phyloP scores from a whole-genome alignment of 768 basidiomycete species.

The Hygrophoropsis aurantiaca region DNA sequence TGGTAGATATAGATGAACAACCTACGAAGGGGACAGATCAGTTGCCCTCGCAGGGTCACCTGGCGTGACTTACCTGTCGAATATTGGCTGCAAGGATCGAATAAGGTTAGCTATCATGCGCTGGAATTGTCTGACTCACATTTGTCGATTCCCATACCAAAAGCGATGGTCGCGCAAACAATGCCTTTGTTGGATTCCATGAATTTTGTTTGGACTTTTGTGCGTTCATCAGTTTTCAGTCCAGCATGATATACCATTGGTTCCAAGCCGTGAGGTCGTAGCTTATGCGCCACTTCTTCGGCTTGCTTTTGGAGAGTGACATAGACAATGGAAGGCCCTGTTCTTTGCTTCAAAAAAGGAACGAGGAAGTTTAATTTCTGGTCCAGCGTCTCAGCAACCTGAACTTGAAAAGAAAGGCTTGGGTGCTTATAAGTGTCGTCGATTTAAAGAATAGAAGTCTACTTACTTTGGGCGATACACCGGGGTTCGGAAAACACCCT shows the following conservation, averaged over 20 bases:
- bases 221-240: constrained; percentile 32
- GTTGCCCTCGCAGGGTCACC: not conserved
- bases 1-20: constrained; percentile 42
- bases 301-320: constrained; percentile 44
- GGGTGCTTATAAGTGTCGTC: not conserved
- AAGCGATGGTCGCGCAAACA: constrained; percentile 45
- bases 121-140: constrained; percentile 12
- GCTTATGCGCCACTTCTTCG: constrained; percentile 32
- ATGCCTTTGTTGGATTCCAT: constrained; percentile 39
- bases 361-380: constrained; percentile 37
- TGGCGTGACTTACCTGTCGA: constrained; percentile 26
- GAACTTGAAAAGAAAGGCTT: constrained; percentile 37
- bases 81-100: constrained; percentile 25
- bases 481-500: constrained; percentile 43
- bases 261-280: constrained; percentile 27
- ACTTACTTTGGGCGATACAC: constrained; percentile 45
- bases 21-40: constrained; percentile 16
- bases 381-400: constrained; percentile 29
- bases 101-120: not conserved
- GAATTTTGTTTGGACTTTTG: constrained; percentile 36
- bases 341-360: constrained; percentile 34
- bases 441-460: not conserved
- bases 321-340: constrained; percentile 45
- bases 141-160: constrained; percentile 49
- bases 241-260: constrained; percentile 45